Evolutionary conservation across 2,329 filamentous ascomycete species (phyloP).

Genomic region (Periglandula ipomoeae): DNA sequence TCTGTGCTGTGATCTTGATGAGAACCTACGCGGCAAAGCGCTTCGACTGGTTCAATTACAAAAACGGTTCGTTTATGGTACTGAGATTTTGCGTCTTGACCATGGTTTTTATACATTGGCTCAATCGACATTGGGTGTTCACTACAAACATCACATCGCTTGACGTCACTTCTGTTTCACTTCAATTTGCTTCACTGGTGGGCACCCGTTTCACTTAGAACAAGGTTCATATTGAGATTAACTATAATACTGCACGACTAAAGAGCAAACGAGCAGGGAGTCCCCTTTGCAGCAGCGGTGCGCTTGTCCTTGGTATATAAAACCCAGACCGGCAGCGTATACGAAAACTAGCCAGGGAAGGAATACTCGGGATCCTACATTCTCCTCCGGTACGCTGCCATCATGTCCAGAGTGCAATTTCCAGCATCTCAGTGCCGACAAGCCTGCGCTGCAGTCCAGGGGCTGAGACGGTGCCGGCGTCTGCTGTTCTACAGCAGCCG

Average conservation of each 20-base stretch:
- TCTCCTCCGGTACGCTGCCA: background rate
- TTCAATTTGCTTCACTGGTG: background rate
- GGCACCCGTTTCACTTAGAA: too few relatives aligned
- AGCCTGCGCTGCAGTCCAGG: constrained; percentile 14
- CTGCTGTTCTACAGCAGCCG: constrained; percentile 15
- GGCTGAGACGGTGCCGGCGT: constrained; percentile 9
- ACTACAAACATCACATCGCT: too few relatives aligned
- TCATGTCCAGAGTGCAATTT: constrained; percentile 9
- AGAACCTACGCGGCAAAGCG: too few relatives aligned
- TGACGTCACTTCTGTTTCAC: too few relatives aligned
- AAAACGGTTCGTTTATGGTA: too few relatives aligned
- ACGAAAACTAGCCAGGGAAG: background rate
- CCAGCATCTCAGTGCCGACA: constrained; percentile 24
- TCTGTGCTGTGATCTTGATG: too few relatives aligned
- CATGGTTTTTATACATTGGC: too few relatives aligned
- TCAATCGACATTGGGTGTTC: too few relatives aligned
- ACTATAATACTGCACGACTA: constrained; percentile 32
- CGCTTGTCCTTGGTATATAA: constrained; percentile 22
- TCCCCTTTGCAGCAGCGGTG: constrained; percentile 22
- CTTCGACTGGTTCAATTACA: too few relatives aligned
- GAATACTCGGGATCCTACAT: background rate
- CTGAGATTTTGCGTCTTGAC: too few relatives aligned
- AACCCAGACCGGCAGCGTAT: constrained; percentile 10
- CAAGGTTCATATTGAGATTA: constrained; percentile 27
- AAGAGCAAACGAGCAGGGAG: constrained; percentile 22